Percentiles rank a stretch among this genome's conserved stretches.
Evolutionary conservation across 768 basidiomycete genomes (phyloP).

Genomic region (Rossbeevera mucosa): DNA sequence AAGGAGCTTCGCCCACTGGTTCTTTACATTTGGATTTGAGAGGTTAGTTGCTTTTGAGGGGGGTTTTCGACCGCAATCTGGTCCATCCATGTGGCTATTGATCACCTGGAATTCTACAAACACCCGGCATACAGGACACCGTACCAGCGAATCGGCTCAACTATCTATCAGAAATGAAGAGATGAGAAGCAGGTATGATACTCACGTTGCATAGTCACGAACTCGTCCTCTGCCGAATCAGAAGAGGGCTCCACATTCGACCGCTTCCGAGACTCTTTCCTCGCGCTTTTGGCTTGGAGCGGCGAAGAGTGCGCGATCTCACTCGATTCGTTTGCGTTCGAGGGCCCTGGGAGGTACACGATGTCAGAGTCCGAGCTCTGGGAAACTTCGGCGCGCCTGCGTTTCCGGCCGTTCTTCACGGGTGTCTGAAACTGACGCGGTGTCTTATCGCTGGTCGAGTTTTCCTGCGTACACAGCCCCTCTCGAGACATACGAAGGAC

Average conservation of each 20-base stretch:
- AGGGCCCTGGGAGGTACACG: slow-evolving; percentile 29
- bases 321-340: slow-evolving; percentile 21
- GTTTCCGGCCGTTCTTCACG: slow-evolving; percentile 31
- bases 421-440: slow-evolving; percentile 17
- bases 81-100: slow-evolving; percentile 62
- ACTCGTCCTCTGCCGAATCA: slow-evolving; percentile 30
- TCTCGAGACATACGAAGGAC: slow-evolving; percentile 40
- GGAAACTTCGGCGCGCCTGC: slow-evolving; percentile 25
- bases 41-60: slow-evolving; percentile 18
- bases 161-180: background rate
- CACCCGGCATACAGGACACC: slow-evolving; percentile 60
- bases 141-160: slow-evolving; percentile 37
- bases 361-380: slow-evolving; percentile 26
- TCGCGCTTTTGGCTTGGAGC: slow-evolving; percentile 17
- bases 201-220: slow-evolving; percentile 17
- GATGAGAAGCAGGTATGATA: background rate
- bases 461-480: slow-evolving; percentile 12
- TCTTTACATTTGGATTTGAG: slow-evolving; percentile 23
- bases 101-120: slow-evolving; percentile 44
- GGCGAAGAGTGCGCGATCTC: slow-evolving; percentile 23
- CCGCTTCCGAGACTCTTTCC: slow-evolving; percentile 13
- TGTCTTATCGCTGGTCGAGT: slow-evolving; percentile 7
- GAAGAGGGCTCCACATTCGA: slow-evolving; percentile 25
- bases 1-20: slow-evolving; percentile 44
- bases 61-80: slow-evolving; percentile 38